A percentile compares a stretch with the other conserved stretches of the same genome.
Evolutionary conservation across 2,329 filamentous ascomycete genomes (phyloP).

Genomic region (Xylaria sp.): DNA sequence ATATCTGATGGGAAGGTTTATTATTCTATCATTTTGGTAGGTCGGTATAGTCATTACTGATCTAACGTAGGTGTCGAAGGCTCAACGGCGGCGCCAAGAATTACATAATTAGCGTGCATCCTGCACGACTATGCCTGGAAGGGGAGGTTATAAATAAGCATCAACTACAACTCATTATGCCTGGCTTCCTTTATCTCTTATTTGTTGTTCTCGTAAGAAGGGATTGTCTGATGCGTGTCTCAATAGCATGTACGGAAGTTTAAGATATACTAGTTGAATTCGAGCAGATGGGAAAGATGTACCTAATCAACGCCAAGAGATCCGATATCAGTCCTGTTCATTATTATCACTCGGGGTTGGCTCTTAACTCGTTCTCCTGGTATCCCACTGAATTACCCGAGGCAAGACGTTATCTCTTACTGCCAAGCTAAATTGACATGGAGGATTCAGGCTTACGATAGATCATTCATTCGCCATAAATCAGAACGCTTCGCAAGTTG

Average conservation of each 20-base stretch:
- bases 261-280: not conserved
- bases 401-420: not conserved
- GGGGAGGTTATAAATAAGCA: not conserved
- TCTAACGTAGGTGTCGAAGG: not conserved
- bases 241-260: not conserved
- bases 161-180: not conserved
- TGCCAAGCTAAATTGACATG: not conserved
- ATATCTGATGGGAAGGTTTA: not conserved
- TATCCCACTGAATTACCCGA: not conserved
- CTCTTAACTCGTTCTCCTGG: not conserved
- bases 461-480: not conserved
- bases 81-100: not conserved
- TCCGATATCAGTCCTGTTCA: not conserved
- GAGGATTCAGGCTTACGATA: not conserved
- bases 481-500: not conserved
- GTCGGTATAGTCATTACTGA: not conserved
- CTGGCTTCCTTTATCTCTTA: not conserved
- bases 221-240: not conserved
- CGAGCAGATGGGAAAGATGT: not conserved
- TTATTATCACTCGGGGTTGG: not conserved
- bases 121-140: not conserved
- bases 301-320: no score
- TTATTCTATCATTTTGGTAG: not conserved
- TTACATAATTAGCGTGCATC: not conserved
- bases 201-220: not conserved